phyloP scores from a whole-genome alignment of 2,329 filamentous ascomycete genomes.

The Fusarium tanahbumbuense region DNA sequence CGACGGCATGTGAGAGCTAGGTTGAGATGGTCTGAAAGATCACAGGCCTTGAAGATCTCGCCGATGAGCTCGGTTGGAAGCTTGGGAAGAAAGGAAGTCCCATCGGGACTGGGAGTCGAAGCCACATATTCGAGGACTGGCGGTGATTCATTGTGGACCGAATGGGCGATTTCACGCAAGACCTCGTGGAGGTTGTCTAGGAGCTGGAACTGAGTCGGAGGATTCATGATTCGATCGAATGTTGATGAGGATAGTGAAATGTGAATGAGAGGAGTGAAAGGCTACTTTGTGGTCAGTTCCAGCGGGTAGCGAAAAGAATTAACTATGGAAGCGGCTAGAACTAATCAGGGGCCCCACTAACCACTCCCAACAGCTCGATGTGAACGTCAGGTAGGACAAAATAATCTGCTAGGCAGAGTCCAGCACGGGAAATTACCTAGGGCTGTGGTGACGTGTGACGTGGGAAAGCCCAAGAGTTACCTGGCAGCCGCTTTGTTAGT shows the following conservation, averaged over 20 bases:
- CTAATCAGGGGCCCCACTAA: neutral
- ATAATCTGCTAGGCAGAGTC: neutral
- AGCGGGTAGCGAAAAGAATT: neutral
- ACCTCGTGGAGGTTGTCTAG: no score
- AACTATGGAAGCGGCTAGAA: neutral
- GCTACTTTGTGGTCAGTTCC: neutral
- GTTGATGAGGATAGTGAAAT: neutral
- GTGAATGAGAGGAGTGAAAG: neutral
- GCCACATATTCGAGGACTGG: neutral
- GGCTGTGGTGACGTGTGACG: neutral
- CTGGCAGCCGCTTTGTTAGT: neutral
- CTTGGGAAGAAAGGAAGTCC: accelerated
- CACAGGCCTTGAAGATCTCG: neutral
- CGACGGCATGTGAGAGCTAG: neutral
- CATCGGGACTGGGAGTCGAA: neutral
- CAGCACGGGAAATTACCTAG: neutral
- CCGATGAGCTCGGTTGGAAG: neutral
- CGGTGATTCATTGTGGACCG: no score
- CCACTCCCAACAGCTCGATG: neutral
- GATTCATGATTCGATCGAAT: no score
- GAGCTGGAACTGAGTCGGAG: no score
- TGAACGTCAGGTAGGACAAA: neutral
- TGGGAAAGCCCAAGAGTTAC: neutral
- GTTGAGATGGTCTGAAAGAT: neutral
- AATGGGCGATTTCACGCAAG: no score